Evolutionary conservation across 768 basidiomycete genomes (phyloP), one percentile per base, ranked within the genome.

Genomic region (Lentinula sp.): DNA sequence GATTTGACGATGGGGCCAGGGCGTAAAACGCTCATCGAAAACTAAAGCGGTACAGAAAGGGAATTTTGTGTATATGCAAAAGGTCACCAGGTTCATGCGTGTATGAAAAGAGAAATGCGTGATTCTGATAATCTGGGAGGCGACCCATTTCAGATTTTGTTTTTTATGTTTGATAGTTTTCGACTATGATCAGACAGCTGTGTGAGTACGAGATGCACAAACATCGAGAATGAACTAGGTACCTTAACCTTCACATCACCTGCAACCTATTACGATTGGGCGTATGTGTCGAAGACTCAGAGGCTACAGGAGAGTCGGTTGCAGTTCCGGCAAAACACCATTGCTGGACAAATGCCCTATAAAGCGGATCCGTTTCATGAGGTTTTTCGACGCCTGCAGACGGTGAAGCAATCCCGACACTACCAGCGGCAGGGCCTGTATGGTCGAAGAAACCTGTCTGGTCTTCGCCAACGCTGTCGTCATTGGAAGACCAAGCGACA

Each of bases 271-370:
- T 51, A 51, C 50, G 50, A 51, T 51, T 16, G 50, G 37, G n/a
- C 5, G 28, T 16, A 34, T 34, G 50, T 32, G 15, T 13, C 18
- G 53, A 40, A 54, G 53, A 54, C 10, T 54, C 55, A 13, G 55
- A 16, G 1, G 21, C 9, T 48, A n/a, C 18, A 21, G 21, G 21
- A 23, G 55, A 42, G 5, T n/a, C 50, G 13, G 6, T 31, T 35
- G 28, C 32, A 4, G 50, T 58, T 31, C 50, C 59, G 35, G 59
- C 59, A 31, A 60, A 60, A 42, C 59, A 60, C 59, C 59, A 60
- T 49, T 60, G 59, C 39, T 49, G 48, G 28, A 60, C 39, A 23
- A 60, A 51, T 8, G 59, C 59, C 16, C 40, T 23, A 23, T 60
- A 60, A 18, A 51, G 21, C 53, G 53, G 39, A 40, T 55, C 53